These are phyloP conservation scores for Chrysoporthe puriensis DNA, from an alignment of 2,329 filamentous ascomycete genomes.

Conservation along the genomic window DNA sequence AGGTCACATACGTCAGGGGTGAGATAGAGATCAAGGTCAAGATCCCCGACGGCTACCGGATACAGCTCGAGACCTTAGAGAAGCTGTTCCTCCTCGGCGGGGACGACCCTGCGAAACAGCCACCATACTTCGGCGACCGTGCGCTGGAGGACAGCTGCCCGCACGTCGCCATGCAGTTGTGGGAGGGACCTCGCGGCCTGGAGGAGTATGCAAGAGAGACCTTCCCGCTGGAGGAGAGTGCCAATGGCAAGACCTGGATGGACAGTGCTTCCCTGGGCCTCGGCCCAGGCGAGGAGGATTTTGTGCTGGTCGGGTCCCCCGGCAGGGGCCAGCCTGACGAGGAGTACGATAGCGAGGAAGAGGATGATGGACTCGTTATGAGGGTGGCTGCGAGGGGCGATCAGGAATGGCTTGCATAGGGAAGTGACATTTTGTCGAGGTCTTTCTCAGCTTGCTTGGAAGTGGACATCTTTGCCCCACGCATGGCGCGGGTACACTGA, in stretches of 20 bases:
- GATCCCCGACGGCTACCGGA: conserved; percentile 84
- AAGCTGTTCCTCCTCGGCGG: conserved; percentile 59
- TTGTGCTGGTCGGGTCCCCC: conserved; percentile 22
- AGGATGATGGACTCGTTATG: conserved; percentile 62
- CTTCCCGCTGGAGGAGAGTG: conserved; percentile 91
- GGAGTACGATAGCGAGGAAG: conserved; percentile 50
- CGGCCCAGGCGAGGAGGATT: conserved; percentile 20
- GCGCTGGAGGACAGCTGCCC: conserved; percentile 68
- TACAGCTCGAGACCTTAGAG: conserved; percentile 76
- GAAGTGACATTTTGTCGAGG: not conserved
- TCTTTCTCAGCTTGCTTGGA: no score
- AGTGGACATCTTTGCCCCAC: no score
- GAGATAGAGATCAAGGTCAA: conserved; percentile 84
- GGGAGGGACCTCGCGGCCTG: conserved; percentile 88
- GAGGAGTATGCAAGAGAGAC: conserved; percentile 95
- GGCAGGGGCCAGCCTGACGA: conserved; percentile 38
- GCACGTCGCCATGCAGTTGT: conserved; percentile 76
- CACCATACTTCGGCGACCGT: conserved; percentile 65
- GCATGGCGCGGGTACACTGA: no score
- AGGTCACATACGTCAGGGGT: conserved; percentile 76
- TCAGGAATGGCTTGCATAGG: conserved; percentile 62
- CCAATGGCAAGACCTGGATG: conserved; percentile 96
- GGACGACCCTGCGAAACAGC: conserved; percentile 58
- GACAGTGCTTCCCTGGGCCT: conserved; percentile 5
- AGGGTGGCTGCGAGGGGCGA: conserved; percentile 59